Conservation (phyloP, 1,139 yeast species). For the Sugiyamaella pinicola region DNA sequence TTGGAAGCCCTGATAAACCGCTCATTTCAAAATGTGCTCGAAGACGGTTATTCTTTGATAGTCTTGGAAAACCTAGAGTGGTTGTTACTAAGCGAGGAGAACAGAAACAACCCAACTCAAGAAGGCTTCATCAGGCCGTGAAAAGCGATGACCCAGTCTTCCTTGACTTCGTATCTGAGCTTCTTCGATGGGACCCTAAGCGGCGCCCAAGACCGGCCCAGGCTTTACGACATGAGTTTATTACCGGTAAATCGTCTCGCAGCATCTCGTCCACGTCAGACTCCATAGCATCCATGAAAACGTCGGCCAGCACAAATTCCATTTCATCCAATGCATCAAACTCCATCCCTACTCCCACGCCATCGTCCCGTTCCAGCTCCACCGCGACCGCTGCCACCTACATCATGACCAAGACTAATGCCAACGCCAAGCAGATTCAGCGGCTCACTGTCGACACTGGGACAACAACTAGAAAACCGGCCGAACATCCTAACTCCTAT, state of each 20-base stretch:
- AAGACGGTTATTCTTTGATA: conserved; percentile 46
- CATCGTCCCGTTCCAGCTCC: background rate
- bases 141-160: conserved; percentile 33
- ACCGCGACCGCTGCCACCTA: background rate
- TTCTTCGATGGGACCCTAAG: conserved; percentile 58
- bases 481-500: background rate
- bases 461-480: background rate
- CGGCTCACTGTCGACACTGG: background rate
- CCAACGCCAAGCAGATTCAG: background rate
- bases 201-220: conserved; percentile 49
- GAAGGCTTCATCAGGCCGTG: conserved; percentile 36
- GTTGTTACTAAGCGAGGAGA: conserved; percentile 42
- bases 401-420: background rate
- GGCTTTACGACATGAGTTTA: conserved; percentile 50
- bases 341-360: background rate
- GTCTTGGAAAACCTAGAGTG: conserved; percentile 47
- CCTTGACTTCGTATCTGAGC: conserved; percentile 42
- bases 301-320: conserved; percentile 4
- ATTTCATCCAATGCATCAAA: conserved; percentile 10
- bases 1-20: conserved; percentile 60
- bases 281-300: conserved; percentile 8
- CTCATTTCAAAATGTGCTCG: conserved; percentile 46
- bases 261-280: conserved; percentile 14
- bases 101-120: conserved; percentile 40
- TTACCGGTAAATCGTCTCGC: conserved; percentile 34